phyloP scores from a whole-genome alignment of 495 filamentous ascomycete genomes.

The Podospora fimiseda region DNA sequence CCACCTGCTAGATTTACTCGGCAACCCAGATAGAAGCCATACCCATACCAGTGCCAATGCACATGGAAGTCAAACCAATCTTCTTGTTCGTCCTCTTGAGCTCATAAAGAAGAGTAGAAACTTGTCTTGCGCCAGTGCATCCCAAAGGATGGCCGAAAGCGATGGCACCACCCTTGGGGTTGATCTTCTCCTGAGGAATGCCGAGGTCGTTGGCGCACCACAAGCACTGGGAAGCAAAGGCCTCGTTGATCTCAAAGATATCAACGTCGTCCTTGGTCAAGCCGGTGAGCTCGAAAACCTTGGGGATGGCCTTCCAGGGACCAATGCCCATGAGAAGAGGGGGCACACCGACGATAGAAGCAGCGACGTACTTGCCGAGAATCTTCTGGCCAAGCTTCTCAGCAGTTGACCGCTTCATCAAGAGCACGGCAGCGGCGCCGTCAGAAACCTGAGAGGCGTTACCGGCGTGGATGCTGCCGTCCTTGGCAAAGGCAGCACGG shows the following conservation, averaged over 20 bases:
- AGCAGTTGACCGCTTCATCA: constrained; percentile 93
- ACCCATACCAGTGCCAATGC: constrained; percentile 93
- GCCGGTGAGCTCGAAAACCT: constrained; percentile 79
- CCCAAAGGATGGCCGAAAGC: constrained; percentile 98
- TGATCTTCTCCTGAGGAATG: constrained; percentile 74
- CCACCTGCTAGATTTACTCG: constrained; percentile 22
- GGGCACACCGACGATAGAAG: constrained; percentile 80
- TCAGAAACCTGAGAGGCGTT: constrained; percentile 95
- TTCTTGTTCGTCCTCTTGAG: constrained; percentile 71
- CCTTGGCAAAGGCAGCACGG: constrained; percentile 82
- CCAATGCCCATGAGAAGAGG: constrained; percentile 94
- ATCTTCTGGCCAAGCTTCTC: constrained; percentile 81
- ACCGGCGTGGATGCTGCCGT: constrained; percentile 87
- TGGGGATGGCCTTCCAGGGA: constrained; percentile 92
- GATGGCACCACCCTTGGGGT: constrained; percentile 96
- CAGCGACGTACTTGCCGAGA: constrained; percentile 78
- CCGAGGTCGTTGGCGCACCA: constrained; percentile 89
- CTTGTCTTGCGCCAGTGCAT: constrained; percentile 89
- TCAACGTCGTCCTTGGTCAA: constrained; percentile 88
- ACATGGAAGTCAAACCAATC: constrained; percentile 94
- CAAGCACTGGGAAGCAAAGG: constrained; percentile 90
- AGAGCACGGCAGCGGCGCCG: constrained; percentile 87
- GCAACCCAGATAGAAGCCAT: constrained; percentile 84
- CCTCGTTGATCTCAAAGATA: constrained; percentile 99
- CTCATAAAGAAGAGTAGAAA: constrained; percentile 86